Conservation (phyloP, 495 filamentous ascomycete genomes). For the Talaromyces ruber region DNA sequence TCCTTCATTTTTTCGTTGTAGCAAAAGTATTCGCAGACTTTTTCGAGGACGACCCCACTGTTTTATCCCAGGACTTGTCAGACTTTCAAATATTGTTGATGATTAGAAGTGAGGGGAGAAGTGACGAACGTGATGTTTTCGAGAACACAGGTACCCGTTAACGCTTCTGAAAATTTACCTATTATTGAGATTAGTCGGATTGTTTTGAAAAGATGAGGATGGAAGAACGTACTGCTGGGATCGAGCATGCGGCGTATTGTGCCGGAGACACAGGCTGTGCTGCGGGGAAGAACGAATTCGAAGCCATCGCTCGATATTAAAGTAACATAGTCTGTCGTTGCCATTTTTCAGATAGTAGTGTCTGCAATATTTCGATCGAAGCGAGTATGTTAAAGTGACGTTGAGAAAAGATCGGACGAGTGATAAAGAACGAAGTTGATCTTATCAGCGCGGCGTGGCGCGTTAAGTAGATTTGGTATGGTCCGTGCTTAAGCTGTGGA, state of each 20-base stretch:
- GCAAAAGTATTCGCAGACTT: constrained; percentile 85
- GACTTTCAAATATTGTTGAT: background rate
- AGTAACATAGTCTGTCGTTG: constrained; percentile 55
- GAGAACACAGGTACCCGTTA: constrained; percentile 55
- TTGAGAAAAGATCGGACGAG: background rate
- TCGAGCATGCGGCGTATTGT: constrained; percentile 83
- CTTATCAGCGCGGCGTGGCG: background rate
- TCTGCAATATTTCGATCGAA: background rate
- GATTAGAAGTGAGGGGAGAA: background rate
- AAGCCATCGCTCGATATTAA: constrained; percentile 80
- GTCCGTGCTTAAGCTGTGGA: constrained; percentile 5
- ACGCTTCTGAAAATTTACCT: constrained; percentile 66
- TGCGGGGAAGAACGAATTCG: constrained; percentile 78
- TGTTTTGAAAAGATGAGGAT: background rate
- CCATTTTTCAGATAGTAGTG: background rate
- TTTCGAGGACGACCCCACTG: constrained; percentile 78
- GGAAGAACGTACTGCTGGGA: constrained; percentile 50
- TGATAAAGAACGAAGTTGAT: background rate
- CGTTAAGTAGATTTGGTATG: background rate
- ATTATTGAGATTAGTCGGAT: background rate
- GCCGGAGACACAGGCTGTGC: constrained; percentile 63
- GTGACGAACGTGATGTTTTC: constrained; percentile 61
- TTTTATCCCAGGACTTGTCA: constrained; percentile 3
- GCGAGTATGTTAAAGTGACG: background rate
- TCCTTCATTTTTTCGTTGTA: constrained; percentile 80